Evolutionary conservation across 768 basidiomycete species (phyloP).

Genomic region (Paxillus rubicundulus): DNA sequence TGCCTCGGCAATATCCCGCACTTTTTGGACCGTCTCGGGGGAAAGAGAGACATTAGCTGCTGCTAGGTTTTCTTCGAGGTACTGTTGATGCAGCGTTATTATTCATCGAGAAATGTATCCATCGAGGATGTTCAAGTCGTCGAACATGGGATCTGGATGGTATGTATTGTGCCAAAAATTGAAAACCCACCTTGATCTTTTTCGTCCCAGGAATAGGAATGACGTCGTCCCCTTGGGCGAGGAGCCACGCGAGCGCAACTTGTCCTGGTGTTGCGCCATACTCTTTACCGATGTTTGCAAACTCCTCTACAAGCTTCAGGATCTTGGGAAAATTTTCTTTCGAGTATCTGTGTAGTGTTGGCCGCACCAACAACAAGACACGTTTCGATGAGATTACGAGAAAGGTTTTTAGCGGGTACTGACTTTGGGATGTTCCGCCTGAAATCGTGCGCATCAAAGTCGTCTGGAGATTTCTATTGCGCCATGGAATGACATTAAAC

Average conservation of each 20-base stretch:
- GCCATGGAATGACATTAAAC: background rate
- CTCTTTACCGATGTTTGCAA: constrained; percentile 33
- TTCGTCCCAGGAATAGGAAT: constrained; percentile 43
- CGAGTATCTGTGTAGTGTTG: constrained; percentile 21
- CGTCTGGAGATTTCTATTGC: constrained; percentile 32
- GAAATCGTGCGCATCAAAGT: constrained; percentile 30
- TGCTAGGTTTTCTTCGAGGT: constrained; percentile 45
- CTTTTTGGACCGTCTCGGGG: constrained; percentile 35
- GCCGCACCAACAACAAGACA: too few relatives aligned
- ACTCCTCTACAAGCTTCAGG: constrained; percentile 34
- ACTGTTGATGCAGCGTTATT: constrained; percentile 19
- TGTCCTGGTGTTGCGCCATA: constrained; percentile 39
- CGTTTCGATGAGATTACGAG: background rate
- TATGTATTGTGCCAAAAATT: background rate
- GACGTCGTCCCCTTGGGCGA: constrained; percentile 37
- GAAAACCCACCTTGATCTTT: constrained; percentile 27
- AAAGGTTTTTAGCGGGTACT: constrained; percentile 19
- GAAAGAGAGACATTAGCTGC: constrained; percentile 35
- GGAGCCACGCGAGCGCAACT: constrained; percentile 40
- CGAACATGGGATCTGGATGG: background rate
- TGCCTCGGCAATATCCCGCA: constrained; percentile 35
- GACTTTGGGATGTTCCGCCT: constrained; percentile 24
- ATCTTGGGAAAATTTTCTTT: constrained; percentile 47
- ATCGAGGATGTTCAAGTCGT: background rate
- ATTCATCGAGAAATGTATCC: too few relatives aligned